Base-by-base conservation (phyloP, 1,284 basidiomycete species). In the Volvariella surrecta region DNA sequence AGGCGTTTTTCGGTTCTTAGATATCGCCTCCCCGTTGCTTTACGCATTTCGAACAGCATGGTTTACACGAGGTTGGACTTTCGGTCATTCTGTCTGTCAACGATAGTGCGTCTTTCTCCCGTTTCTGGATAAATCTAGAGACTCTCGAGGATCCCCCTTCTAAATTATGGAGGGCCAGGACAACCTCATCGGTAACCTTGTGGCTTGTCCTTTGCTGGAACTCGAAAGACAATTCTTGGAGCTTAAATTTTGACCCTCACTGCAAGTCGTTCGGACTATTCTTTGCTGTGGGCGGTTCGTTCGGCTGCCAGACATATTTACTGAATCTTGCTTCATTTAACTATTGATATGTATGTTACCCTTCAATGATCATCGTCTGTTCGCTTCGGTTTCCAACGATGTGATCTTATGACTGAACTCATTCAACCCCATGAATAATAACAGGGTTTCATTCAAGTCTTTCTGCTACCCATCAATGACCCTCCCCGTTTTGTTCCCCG, bases 281-380 rank as follows among this genome's bases (percentile, higher is more conserved):
- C 43, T 46, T 56, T 52, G 57, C 56, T 59, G 57, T 60, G 65
- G 54, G 59, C 58, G 70, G 76, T 63, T 79, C 76, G 76, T 79
- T 79, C 77, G 67, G 74, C 62, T 79, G 76, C 78, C 76, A 66
- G 56, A 79, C 66, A 78, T 59, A 28, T 45, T 48, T 21, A 32
- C 43, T 11, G 24, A 6, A 28, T 6, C 11, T 28, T 28, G 24
- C 24, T 28, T 6, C 24, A 28, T 11, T 28, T 28, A 6, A 6
- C 24, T 6, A 6, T 11, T 11, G 11, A 28, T 28, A 6, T 28
- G 24, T n/a, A n/a, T n/a, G 24, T 28, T 11, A 28, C 24, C n/a
- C n/a, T n/a, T 28, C 6, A 28, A 28, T 11, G 11, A 11, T 11
- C 11, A 6, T 28, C 24, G 24, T 28, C 11, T 28, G 24, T 11